Percentiles rank a stretch among this genome's conserved stretches.
Conservation (phyloP, 2,329 filamentous ascomycete genomes). For the Aureobasidium sp. region DNA sequence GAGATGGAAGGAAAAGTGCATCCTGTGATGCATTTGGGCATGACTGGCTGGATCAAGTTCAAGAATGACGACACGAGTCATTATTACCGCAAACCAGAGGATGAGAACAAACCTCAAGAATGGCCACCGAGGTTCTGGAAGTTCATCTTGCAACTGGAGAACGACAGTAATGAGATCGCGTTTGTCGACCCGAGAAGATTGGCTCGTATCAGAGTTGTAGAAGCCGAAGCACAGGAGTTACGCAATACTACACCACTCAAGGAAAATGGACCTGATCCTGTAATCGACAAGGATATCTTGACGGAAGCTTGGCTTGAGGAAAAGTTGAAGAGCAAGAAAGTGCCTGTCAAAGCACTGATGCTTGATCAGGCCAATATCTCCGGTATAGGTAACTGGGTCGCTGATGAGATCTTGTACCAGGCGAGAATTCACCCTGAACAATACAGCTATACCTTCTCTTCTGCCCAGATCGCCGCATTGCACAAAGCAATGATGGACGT, state of each 20-base stretch:
- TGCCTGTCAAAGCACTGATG: slow-evolving; percentile 82
- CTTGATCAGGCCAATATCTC: slow-evolving; percentile 84
- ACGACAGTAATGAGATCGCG: slow-evolving; percentile 55
- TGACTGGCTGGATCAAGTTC: slow-evolving; percentile 81
- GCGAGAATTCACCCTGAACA: slow-evolving; percentile 86
- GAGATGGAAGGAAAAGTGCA: slow-evolving; percentile 73
- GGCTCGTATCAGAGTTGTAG: slow-evolving; percentile 69
- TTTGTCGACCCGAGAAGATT: slow-evolving; percentile 81
- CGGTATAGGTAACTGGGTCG: slow-evolving; percentile 96
- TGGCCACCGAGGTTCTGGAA: slow-evolving; percentile 94
- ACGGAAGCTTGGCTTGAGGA: slow-evolving; percentile 67
- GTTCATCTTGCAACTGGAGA: slow-evolving; percentile 57
- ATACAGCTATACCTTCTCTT: slow-evolving; percentile 74
- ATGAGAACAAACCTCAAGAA: slow-evolving; percentile 40
- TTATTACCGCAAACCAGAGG: slow-evolving; percentile 55
- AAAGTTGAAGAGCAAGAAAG: slow-evolving; percentile 66
- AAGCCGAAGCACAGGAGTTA: slow-evolving; percentile 71
- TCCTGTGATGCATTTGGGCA: slow-evolving; percentile 50
- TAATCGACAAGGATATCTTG: slow-evolving; percentile 70
- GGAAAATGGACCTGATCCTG: slow-evolving; percentile 90
- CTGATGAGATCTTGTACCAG: slow-evolving; percentile 88
- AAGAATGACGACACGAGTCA: slow-evolving; percentile 69
- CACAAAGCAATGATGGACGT: slow-evolving; percentile 70
- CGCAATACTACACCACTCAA: slow-evolving; percentile 69
- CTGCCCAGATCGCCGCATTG: slow-evolving; percentile 63